Base-by-base conservation (phyloP, 345 rosid species). In the Chamaenerion angustifolium region DNA sequence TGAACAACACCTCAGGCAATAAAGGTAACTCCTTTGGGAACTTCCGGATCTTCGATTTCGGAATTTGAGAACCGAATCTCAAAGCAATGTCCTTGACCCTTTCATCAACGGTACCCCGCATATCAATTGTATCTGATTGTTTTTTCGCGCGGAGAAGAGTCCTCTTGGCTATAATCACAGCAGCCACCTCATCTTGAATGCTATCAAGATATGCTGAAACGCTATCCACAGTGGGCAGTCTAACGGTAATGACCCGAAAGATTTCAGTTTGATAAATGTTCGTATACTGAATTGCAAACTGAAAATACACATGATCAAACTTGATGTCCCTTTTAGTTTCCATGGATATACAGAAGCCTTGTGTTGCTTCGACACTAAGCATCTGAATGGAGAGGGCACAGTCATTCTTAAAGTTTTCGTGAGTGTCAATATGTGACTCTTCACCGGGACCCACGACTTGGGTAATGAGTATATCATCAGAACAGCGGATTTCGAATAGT, bases 381-480 rank as follows among this genome's bases (percentile, higher is more conserved):
- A 88, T 77, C 63, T 77, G 94, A 68, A 93, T 71, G 56, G 69
- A 68, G 12, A 93, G 76, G 58, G 99, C 74, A 13, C 55, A 49
- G 45, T 79, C 87, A 51, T 62, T 75, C 68, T 80, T 82, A 57
- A 93, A 88, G 45, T 64, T 69, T 68, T 85, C 96, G 45, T 69
- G 80, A 52, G 71, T 63, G 54, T 93, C 99, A 27, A 67, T 42
- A 63, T 77, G 86, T 49, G 96, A 94, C 72, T 81, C 96, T 75
- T 85, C 95, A 16, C 99, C 95, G 56, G 99, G 95, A 67, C 99
- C 97, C 37, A 93, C 81, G 54, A 88, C 94, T 67, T 93, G 97
- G 54, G 85, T 81, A 51, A 93, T 69, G 40, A 76, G 72, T 45
- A 93, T 79, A 68, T 93, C 99, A 69, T 88, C 92, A 50, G 99